phyloP scores from a whole-genome alignment of 805 yeast species.

The Sporopachydermia lactativora region DNA sequence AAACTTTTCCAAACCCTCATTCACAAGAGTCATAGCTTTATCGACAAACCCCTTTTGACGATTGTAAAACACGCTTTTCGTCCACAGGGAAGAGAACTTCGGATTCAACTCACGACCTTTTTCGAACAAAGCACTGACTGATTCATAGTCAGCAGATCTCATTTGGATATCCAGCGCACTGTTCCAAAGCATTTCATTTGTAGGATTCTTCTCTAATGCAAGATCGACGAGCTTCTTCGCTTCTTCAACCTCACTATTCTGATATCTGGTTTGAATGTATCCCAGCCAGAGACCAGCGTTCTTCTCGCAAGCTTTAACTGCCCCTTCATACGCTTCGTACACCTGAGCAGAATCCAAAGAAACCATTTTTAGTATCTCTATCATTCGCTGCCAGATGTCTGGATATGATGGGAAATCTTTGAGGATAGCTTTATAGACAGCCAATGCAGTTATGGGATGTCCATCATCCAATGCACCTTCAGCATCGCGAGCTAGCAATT shows the following conservation, averaged over 20 bases:
- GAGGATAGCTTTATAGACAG: conserved; percentile 33
- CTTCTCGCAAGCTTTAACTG: background rate
- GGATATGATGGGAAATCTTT: conserved; percentile 31
- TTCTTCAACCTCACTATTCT: background rate
- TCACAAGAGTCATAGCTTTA: conserved; percentile 26
- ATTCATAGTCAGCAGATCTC: background rate
- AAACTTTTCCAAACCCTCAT: conserved; percentile 33
- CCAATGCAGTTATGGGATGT: conserved; percentile 26
- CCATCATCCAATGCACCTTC: conserved; percentile 14
- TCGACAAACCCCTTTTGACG: conserved; percentile 24
- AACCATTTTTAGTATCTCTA: conserved; percentile 21
- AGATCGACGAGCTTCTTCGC: background rate
- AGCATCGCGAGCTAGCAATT: conserved; percentile 28
- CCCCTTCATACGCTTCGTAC: background rate
- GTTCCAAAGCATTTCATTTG: conserved; percentile 16
- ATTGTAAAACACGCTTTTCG: conserved; percentile 40
- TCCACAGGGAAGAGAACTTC: conserved; percentile 35
- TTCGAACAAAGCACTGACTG: conserved; percentile 1
- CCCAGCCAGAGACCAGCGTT: background rate
- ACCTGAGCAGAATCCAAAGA: conserved; percentile 4
- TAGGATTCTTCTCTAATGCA: conserved; percentile 2
- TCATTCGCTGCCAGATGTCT: conserved; percentile 34
- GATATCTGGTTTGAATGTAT: background rate
- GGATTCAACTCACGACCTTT: conserved; percentile 7
- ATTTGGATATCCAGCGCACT: conserved; percentile 17